A percentile compares a stretch with the other conserved stretches of the same genome.
phyloP scores from a whole-genome alignment of 495 filamentous ascomycete genomes.

The Hypoxylon rickii region DNA sequence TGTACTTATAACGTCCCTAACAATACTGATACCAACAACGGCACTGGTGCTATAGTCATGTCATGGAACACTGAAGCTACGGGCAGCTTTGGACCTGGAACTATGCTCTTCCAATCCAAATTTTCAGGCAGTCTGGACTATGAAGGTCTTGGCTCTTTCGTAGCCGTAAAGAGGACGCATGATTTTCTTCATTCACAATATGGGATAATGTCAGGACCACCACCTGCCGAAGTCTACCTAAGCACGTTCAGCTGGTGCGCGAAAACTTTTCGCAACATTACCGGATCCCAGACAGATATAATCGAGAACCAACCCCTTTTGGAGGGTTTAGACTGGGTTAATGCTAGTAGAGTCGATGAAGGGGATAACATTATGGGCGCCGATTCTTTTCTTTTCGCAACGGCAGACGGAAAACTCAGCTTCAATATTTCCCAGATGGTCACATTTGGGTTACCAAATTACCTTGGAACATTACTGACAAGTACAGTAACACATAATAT shows the following conservation, averaged over 20 bases:
- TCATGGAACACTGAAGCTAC: constrained; percentile 1
- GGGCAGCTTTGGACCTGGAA: not conserved
- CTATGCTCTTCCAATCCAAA: not conserved
- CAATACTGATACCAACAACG: not conserved
- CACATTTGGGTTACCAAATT: not conserved
- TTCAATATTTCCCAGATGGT: not conserved
- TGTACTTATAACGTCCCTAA: constrained; percentile 14
- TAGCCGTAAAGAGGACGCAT: not conserved
- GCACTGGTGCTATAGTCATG: not conserved
- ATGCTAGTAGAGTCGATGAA: not conserved
- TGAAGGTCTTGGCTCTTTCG: not conserved
- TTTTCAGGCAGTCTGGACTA: not conserved
- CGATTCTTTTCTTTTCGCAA: not conserved
- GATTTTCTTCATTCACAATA: not conserved
- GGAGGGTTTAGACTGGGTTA: not conserved
- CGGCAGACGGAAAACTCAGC: not conserved
- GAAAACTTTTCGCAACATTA: not conserved
- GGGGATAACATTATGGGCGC: not conserved
- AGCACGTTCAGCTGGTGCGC: constrained; percentile 7
- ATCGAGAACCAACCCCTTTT: not conserved
- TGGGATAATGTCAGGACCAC: not conserved
- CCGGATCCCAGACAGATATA: not conserved
- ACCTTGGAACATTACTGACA: not conserved
- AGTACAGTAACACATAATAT: not conserved
- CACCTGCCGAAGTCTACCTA: constrained; percentile 2